Base-by-base conservation (phyloP, 2,329 filamentous ascomycete species). In the Epichloe amarillans region DNA sequence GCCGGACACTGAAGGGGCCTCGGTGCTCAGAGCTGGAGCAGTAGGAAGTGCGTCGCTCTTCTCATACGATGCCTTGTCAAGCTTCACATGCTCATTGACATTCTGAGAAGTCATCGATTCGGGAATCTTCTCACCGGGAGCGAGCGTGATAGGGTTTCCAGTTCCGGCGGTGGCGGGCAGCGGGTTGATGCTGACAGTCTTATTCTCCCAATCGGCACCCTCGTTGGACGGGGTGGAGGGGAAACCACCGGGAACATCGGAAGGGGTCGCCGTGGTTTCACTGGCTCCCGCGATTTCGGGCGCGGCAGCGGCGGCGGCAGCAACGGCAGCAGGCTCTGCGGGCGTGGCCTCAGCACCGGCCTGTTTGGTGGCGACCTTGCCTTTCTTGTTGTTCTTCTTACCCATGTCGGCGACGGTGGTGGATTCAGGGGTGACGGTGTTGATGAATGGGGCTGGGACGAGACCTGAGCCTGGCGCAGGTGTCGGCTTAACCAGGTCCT, bases 31-130 rank as follows among this genome's bases (percentile, higher is more conserved):
- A 50, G 51, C 19, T 47, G 46, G 48, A 49, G 71, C 60, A 57
- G 76, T 77, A 47, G 76, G 73, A 41, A 82, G 67, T 52, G 82
- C 77, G 61, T 85, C 85, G 56, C 83, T 82, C 66, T 86, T 86
- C 66, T 94, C 84, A 67, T 96, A 97, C 1, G 88, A 91, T 58
- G 82, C 86, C 66, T 88, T 78, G 65, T 96, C 90, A 19, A 87
- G 77, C 61, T 83, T 80, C 61, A 95, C 77, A 47, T 88, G 83
- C 53, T 72, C 72, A 64, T 87, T 84, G 59, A 79, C 72, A 56
- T 84, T 83, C 65, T 86, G 85, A 48, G 75, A 67, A 46, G 81
- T 82, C 58, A 89, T 62, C 26, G 76, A 76, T 46, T 86, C 75
- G 40, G 90, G 90, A 10, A 95, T 77, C 65, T 83, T 81, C 71